phyloP scores from a whole-genome alignment of 2,329 filamentous ascomycete genomes.

The Phyllosticta capitalensis region DNA sequence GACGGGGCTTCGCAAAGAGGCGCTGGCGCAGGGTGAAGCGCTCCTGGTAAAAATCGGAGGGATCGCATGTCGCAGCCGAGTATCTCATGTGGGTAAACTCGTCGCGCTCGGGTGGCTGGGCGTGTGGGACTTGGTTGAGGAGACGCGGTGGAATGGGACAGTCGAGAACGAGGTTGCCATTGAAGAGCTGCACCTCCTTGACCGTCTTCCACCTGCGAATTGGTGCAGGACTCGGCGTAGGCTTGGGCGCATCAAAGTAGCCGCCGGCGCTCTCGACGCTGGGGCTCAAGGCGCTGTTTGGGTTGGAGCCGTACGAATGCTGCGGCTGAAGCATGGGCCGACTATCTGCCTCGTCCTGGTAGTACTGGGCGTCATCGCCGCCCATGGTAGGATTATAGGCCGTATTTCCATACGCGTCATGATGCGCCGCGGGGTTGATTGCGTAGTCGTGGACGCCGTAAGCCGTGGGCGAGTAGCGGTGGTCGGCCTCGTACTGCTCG shows the following conservation, averaged over 20 bases:
- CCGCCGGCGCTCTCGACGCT: slow-evolving; percentile 17
- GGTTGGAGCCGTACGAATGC: slow-evolving; percentile 52
- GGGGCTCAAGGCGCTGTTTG: slow-evolving; percentile 32
- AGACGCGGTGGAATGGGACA: slow-evolving; percentile 88
- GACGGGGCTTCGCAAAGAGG: slow-evolving; percentile 82
- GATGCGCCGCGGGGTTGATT: slow-evolving; percentile 73
- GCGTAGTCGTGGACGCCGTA: slow-evolving; percentile 36
- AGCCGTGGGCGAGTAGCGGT: slow-evolving; percentile 34
- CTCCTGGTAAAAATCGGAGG: slow-evolving; percentile 74
- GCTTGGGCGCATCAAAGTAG: slow-evolving; percentile 31
- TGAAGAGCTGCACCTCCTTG: slow-evolving; percentile 94
- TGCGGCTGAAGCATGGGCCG: slow-evolving; percentile 67
- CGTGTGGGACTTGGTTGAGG: slow-evolving; percentile 79
- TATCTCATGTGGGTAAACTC: slow-evolving; percentile 90
- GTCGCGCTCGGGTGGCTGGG: slow-evolving; percentile 65
- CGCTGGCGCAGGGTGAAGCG: slow-evolving; percentile 87
- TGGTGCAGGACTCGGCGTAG: slow-evolving; percentile 46
- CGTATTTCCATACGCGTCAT: slow-evolving; percentile 77
- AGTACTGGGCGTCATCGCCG: slow-evolving; percentile 48
- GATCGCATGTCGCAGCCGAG: slow-evolving; percentile 89
- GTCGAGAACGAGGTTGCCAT: slow-evolving; percentile 92
- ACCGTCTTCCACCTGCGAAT: slow-evolving; percentile 96
- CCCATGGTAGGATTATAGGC: slow-evolving; percentile 64
- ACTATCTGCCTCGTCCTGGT: slow-evolving; percentile 59
- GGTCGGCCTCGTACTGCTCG: slow-evolving; percentile 48